Evolutionary conservation across 805 yeast species (phyloP).

Genomic region (Priceomyces castillae): DNA sequence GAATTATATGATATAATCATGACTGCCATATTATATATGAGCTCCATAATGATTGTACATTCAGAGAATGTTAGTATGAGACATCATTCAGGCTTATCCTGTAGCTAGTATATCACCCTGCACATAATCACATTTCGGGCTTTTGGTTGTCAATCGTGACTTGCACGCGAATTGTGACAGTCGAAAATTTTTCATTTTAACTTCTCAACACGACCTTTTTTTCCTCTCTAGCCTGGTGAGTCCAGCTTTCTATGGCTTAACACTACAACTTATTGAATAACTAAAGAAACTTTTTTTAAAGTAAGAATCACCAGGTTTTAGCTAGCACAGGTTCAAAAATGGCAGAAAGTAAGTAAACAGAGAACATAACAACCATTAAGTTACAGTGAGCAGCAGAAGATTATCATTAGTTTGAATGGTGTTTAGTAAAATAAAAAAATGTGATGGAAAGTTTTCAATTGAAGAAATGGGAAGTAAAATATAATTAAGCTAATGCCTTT

Average conservation of each 20-base stretch:
- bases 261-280: not conserved
- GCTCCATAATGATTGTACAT: no score
- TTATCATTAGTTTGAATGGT: no score
- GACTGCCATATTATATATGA: no score
- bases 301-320: conserved; percentile 1
- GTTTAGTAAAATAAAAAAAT: no score
- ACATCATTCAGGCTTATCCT: no score
- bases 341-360: conserved; percentile 3
- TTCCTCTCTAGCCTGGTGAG: not conserved
- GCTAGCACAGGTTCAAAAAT: not conserved
- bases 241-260: not conserved
- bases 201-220: conserved; percentile 1
- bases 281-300: conserved; percentile 3
- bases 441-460: no score
- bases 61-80: no score
- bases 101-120: conserved; percentile 1
- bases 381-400: not conserved
- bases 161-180: conserved; percentile 2
- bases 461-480: no score
- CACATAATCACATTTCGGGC: not conserved
- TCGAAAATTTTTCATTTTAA: conserved; percentile 5
- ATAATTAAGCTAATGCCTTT: no score
- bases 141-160: not conserved
- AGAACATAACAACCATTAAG: not conserved
- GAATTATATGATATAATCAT: no score